A percentile compares a stretch with the other conserved stretches of the same genome.
Evolutionary conservation across 352 stramenopile species (phyloP).

Genomic region (Globisporangium abappressorium): DNA sequence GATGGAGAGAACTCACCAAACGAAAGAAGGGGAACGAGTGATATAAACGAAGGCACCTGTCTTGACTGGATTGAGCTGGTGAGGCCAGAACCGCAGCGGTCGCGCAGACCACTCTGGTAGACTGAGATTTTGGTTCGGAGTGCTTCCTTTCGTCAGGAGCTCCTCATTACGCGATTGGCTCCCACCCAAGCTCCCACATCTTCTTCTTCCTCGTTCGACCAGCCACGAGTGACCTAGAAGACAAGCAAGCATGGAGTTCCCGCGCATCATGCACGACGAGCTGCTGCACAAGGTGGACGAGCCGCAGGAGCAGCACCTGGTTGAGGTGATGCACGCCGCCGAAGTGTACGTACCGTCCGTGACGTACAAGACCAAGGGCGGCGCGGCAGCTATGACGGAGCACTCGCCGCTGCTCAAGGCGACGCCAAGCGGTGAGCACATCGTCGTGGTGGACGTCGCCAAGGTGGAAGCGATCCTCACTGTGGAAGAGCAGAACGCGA

Average conservation of each 20-base stretch:
- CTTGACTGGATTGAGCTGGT: neutral
- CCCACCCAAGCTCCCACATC: neutral
- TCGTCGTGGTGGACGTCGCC: conserved; percentile 21
- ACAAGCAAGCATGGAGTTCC: neutral
- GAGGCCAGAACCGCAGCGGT: neutral
- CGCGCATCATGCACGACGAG: neutral
- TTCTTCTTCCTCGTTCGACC: neutral
- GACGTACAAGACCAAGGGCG: neutral
- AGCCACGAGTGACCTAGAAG: neutral
- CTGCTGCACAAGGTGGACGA: neutral
- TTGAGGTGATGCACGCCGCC: neutral
- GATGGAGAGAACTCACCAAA: neutral
- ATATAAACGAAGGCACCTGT: too few relatives aligned
- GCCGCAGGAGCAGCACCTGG: neutral
- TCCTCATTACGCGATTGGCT: neutral
- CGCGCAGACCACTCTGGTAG: neutral
- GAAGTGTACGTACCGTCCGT: conserved; percentile 8
- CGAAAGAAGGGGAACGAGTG: too few relatives aligned
- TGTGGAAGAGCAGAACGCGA: conserved; percentile 33
- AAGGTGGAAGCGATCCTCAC: conserved; percentile 36
- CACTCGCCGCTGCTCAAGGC: neutral
- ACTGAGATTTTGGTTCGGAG: neutral
- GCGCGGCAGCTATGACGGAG: neutral
- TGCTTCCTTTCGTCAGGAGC: neutral
- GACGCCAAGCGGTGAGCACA: conserved; percentile 13